These are phyloP conservation scores for Pseudocercospora fuligena DNA, from an alignment of 2,329 filamentous ascomycete genomes.

Conservation along the genomic window DNA sequence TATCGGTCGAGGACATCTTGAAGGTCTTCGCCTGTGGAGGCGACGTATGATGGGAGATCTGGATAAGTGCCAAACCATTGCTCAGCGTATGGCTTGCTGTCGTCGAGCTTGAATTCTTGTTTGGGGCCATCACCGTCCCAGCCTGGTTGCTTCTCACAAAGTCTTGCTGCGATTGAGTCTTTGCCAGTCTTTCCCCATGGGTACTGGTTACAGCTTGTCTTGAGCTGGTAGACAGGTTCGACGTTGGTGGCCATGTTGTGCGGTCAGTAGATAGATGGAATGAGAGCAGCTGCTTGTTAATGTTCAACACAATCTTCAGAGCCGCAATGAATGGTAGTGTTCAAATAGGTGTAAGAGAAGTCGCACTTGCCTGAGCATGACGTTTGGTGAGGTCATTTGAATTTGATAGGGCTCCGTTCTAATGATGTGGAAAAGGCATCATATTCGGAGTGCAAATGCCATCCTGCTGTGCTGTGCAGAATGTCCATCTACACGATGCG, in stretches of 20 bases:
- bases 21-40: slow-evolving; percentile 66
- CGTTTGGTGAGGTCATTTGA: not conserved
- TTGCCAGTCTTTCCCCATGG: slow-evolving; percentile 73
- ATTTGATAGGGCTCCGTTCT: too few species aligned
- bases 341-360: not conserved
- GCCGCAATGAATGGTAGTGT: not conserved
- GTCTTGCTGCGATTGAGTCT: slow-evolving; percentile 66
- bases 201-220: slow-evolving; percentile 65
- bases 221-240: slow-evolving; percentile 58
- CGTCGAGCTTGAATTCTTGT: slow-evolving; percentile 66
- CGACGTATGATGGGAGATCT: slow-evolving; percentile 67
- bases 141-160: slow-evolving; percentile 69
- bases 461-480: too few species aligned
- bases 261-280: not conserved
- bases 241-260: slow-evolving; percentile 47
- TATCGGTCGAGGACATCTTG: slow-evolving; percentile 67
- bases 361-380: not conserved
- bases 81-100: slow-evolving; percentile 67
- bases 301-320: too few species aligned
- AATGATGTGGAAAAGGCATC: too few species aligned
- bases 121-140: slow-evolving; percentile 39
- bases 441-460: too few species aligned
- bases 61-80: slow-evolving; percentile 81
- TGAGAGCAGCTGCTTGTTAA: too few species aligned
- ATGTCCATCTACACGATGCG: too few species aligned